Conservation (phyloP, 768 basidiomycete genomes). For the Lactarius evosmus region DNA sequence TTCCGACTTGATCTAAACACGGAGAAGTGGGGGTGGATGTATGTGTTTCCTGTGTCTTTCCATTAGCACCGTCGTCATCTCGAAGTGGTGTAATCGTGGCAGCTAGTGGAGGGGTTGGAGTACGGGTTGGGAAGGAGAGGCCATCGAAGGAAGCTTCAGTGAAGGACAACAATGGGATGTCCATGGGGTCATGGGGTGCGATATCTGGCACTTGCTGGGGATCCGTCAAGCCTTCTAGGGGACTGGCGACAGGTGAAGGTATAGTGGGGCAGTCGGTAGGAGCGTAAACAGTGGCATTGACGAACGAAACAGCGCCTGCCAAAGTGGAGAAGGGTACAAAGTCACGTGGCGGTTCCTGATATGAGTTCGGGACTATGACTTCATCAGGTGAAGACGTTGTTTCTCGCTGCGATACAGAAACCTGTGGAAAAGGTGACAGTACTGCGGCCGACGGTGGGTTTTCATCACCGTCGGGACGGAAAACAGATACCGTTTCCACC, state of each 20-base stretch:
- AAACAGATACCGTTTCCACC: not conserved
- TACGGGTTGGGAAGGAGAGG: constrained; percentile 20
- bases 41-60: not conserved
- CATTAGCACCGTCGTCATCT: constrained; percentile 12
- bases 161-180: not conserved
- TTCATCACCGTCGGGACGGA: not conserved
- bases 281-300: not conserved
- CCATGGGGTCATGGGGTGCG: not conserved
- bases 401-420: not conserved
- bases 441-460: not conserved
- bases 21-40: constrained; percentile 2
- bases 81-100: constrained; percentile 18
- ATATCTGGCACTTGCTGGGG: constrained; percentile 1
- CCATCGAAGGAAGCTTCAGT: constrained; percentile 5
- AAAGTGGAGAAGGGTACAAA: constrained; percentile 22
- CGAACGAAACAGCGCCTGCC: constrained; percentile 21
- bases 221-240: not conserved
- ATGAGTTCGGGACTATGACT: not conserved
- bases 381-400: not conserved
- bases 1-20: not conserved
- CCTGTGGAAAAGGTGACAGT: not conserved
- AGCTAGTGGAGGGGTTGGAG: constrained; percentile 23
- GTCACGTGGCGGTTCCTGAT: not conserved
- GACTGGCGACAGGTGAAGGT: not conserved
- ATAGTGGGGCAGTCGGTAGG: not conserved